phyloP scores from a whole-genome alignment of 805 yeast species.

The Candida gorgasii region DNA sequence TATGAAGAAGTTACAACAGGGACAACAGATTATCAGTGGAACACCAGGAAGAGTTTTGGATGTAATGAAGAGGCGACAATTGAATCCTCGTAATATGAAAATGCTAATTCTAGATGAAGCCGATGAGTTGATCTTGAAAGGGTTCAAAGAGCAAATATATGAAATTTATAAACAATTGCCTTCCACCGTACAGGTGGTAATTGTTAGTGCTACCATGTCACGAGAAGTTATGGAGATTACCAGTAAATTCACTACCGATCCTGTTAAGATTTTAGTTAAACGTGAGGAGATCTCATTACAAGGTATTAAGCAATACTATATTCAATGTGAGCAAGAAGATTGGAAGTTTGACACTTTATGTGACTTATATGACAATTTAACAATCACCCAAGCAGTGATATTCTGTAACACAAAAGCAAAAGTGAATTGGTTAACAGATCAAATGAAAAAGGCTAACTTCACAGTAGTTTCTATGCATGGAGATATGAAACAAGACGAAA shows the following conservation, averaged over 20 bases:
- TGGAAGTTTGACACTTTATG: conserved; percentile 94
- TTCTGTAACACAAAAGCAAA: conserved; percentile 96
- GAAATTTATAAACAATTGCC: conserved; percentile 87
- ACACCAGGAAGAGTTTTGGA: conserved; percentile 96
- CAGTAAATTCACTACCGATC: conserved; percentile 87
- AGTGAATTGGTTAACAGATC: conserved; percentile 86
- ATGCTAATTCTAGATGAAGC: conserved; percentile 95
- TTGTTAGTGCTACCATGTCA: conserved; percentile 93
- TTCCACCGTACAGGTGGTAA: conserved; percentile 84
- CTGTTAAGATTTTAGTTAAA: conserved; percentile 91
- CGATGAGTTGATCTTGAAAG: conserved; percentile 89
- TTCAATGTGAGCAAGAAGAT: conserved; percentile 88
- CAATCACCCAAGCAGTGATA: conserved; percentile 96
- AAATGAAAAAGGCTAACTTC: conserved; percentile 77
- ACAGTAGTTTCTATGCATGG: conserved; percentile 97
- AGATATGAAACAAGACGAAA: conserved; percentile 91
- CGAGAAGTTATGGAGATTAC: conserved; percentile 90
- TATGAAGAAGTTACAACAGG: conserved; percentile 68
- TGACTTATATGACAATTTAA: conserved; percentile 91
- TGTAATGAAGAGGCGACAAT: conserved; percentile 80
- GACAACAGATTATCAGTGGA: conserved; percentile 92
- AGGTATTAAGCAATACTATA: conserved; percentile 90
- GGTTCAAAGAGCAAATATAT: conserved; percentile 94
- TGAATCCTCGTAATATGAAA: conserved; percentile 74
- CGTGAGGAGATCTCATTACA: conserved; percentile 91